These are phyloP conservation scores for Ceratocystis alfenasii DNA, from an alignment of 2,329 filamentous ascomycete genomes.

Conservation along the genomic window DNA sequence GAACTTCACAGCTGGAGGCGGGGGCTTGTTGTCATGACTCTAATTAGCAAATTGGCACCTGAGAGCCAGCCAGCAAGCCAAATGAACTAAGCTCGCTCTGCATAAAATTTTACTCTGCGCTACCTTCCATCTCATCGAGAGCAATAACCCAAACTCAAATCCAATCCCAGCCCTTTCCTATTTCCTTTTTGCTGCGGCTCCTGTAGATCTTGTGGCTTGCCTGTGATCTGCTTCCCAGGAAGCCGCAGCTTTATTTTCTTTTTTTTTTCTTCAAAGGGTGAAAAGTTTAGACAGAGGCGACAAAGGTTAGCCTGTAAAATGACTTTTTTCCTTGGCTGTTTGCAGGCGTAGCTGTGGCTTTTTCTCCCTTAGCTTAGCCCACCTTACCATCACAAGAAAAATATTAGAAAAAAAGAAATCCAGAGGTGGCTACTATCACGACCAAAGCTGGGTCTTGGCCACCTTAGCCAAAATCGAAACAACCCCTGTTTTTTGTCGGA, in stretches of 20 bases:
- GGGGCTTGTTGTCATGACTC: slow-evolving; percentile 3
- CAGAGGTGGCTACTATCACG: background rate
- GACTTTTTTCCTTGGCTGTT: background rate
- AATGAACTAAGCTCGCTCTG: background rate
- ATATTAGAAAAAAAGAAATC: background rate
- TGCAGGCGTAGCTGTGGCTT: slow-evolving; percentile 6
- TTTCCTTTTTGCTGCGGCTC: slow-evolving; percentile 10
- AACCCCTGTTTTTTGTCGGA: background rate
- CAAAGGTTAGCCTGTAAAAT: background rate
- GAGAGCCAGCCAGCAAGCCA: background rate
- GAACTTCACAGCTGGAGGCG: background rate
- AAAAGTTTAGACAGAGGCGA: background rate
- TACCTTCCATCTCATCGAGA: background rate
- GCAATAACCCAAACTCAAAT: background rate
- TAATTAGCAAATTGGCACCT: background rate
- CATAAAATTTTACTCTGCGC: background rate
- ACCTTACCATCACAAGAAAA: background rate
- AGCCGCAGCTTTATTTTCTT: too few species aligned
- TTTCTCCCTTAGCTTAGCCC: background rate
- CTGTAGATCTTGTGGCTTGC: slow-evolving; percentile 10
- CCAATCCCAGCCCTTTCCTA: slow-evolving; percentile 6
- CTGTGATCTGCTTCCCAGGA: slow-evolving; percentile 6
- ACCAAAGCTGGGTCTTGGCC: background rate
- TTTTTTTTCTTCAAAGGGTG: background rate
- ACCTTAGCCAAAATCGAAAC: background rate